Evolutionary conservation across 108 stramenopile genomes (phyloP), one percentile per base, ranked within the genome.

Genomic region (Conticribra guillardii): DNA sequence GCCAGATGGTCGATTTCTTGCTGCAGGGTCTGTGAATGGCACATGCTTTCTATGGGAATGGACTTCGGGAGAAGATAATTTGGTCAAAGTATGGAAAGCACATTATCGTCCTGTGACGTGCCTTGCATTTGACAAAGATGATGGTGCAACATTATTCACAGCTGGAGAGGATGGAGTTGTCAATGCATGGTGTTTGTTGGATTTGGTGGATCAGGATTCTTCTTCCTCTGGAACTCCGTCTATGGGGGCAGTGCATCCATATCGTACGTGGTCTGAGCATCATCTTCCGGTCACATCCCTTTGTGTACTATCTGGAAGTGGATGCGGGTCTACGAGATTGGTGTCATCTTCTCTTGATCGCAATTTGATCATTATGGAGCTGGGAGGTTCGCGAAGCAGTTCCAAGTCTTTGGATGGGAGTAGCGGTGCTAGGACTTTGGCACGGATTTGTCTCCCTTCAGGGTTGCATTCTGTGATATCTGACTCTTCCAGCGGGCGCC

Each of bases 121-220:
- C 26, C 45, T 89, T 65, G 63, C 71, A 30, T 91, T 87, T 73
- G 54, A 56, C 26, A 80, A 74, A 37, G 86, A 85, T 60, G 90
- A 86, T 50, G 89, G 85, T 14, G 54, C 82, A 11, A 85, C 80
- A 41, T 55, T 95, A 52, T 79, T 90, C 16, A 90, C 93, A 8
- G 93, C 84, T 46, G 93, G 91, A 29, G 89, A 83, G 21, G 93
- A 95, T 82, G 93, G 90, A 0, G 90, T 95, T 64, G 83, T 92
- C 2, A 89, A 92, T 74, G 69, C 79, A 2, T 95, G 85, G 69
- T 67, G 78, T 30, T 41, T 91, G 23, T 44, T 87, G 48, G 90
- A 89, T 59, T 46, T 91, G 21, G 87, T 91, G 1, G 74, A 69
- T 21, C 50, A 32, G 23, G 67, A 57, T 51, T 41, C 37, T 41